phyloP scores from a whole-genome alignment of 371 early-diverging fungal species.

The Nematocida sp. region DNA sequence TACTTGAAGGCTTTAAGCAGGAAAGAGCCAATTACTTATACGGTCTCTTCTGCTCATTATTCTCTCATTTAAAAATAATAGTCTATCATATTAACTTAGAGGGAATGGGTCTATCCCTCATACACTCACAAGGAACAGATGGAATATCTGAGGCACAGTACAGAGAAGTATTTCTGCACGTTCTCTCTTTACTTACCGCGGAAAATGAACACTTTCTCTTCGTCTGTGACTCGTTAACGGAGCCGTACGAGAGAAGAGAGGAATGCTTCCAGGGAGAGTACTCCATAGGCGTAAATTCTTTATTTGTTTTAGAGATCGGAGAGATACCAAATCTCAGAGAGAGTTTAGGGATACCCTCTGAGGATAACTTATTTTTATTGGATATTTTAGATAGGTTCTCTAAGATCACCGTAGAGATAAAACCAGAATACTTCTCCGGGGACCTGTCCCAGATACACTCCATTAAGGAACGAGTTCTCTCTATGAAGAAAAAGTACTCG shows the following conservation, averaged over 20 bases:
- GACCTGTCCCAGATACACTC: not conserved
- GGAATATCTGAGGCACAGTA: slow-evolving; percentile 29
- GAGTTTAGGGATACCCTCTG: not conserved
- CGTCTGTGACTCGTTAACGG: slow-evolving; percentile 21
- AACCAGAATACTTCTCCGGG: not conserved
- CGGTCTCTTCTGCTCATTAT: not conserved
- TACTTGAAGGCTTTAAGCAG: slow-evolving; percentile 49
- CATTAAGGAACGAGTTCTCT: not conserved
- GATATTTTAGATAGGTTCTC: not conserved
- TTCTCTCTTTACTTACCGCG: not conserved
- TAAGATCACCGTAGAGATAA: not conserved
- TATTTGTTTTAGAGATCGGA: slow-evolving; percentile 6
- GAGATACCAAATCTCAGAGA: not conserved
- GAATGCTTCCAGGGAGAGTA: slow-evolving; percentile 26
- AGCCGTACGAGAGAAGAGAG: slow-evolving; percentile 45
- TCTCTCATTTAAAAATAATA: not conserved
- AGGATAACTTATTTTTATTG: not conserved
- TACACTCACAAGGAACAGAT: slow-evolving; percentile 21
- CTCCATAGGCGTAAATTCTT: slow-evolving; percentile 23
- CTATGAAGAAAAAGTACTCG: slow-evolving; percentile 16
- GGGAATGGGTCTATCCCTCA: slow-evolving; percentile 19
- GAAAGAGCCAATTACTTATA: slow-evolving; percentile 36
- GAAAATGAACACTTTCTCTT: slow-evolving; percentile 17
- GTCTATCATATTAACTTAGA: slow-evolving; percentile 19
- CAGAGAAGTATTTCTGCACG: slow-evolving; percentile 10